Base-by-base conservation (phyloP, 805 yeast species). In the Candida lessepsii region DNA sequence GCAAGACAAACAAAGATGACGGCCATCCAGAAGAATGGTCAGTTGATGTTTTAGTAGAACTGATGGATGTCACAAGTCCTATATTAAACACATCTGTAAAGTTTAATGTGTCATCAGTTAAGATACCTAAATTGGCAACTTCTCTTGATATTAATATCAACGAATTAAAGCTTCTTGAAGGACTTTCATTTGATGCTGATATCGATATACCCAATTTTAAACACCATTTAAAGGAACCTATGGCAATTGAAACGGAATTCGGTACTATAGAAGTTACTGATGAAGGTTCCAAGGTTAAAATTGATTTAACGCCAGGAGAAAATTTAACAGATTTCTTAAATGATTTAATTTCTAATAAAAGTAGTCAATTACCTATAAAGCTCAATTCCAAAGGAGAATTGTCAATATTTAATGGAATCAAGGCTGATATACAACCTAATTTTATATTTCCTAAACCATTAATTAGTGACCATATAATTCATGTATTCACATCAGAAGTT, bases 401-500 rank as follows among this genome's bases (percentile, higher is more conserved):
- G 11, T n/a, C 27, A 4, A 25, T 28, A 3, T 24, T 37, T 5
- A 30, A 37, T 9, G 35, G 35, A 3, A 11, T 37, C 2, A 29
- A 29, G 7, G 8, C 32, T 7, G 21, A 13, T 5, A n/a, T 46
- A 29, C 9, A 26, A 16, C 31, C 35, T 16, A 7, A 37, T 9
- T 18, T 26, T 9, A 15, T 26, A 10, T 34, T 35, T 16, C 15
- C 19, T 4, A 11, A 39, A 11, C 34, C 37, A 2, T 79, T 79
- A 41, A 57, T 80, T 5, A 38, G 73, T 1, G 71, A 67, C 11
- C 67, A 77, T 4, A 75, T 75, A 0, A 71, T 80, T 59, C 83
- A 80, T 54, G 47, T 80, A 3, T 59, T 79, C 58, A 60, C 73
- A 0, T 73, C 81, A 1, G 79, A 78, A 33, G 65, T 78, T 4